Conservation (phyloP, 208 protist species). For the Acanthamoeba royreba region DNA sequence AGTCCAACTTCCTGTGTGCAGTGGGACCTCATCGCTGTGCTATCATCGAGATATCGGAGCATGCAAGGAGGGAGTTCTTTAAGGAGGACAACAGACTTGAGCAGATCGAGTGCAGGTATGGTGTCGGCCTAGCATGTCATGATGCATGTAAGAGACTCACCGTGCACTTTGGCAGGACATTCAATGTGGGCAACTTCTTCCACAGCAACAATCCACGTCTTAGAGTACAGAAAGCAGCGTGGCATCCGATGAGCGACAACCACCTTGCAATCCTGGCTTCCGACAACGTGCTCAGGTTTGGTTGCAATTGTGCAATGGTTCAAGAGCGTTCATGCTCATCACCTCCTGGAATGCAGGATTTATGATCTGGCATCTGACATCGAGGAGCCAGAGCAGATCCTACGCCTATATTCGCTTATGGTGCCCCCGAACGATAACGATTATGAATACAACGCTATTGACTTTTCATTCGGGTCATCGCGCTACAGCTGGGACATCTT, state of each 20-base stretch:
- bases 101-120: neutral
- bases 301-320: no score
- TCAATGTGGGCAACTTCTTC: neutral
- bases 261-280: neutral
- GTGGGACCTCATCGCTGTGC: neutral
- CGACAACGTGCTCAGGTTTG: neutral
- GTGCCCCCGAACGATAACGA: neutral
- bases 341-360: neutral
- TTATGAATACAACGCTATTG: neutral
- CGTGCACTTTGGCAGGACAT: neutral
- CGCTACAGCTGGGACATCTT: neutral
- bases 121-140: neutral
- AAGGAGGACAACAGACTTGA: neutral
- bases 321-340: neutral
- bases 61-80: neutral
- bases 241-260: constrained; percentile 11
- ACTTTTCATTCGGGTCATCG: neutral
- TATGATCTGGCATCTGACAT: neutral
- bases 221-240: neutral
- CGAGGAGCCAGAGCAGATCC: neutral
- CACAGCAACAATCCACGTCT: neutral
- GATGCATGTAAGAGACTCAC: neutral
- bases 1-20: neutral
- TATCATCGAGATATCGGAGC: neutral
- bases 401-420: neutral